Base-by-base conservation (phyloP, 345 rosid species). In the Theobroma cacao region DNA sequence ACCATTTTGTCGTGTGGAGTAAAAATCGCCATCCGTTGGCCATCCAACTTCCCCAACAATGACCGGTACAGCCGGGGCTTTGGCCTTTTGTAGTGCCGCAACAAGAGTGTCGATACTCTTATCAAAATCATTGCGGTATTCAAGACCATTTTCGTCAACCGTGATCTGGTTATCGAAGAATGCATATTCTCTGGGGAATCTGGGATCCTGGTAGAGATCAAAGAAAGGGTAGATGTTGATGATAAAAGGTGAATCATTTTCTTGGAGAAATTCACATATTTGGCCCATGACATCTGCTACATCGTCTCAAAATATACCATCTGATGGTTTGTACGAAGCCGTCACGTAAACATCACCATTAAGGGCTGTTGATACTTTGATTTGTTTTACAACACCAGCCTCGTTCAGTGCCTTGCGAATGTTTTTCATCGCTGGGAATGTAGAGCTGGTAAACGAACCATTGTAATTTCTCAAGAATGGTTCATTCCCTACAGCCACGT, bases 31-130 rank as follows among this genome's bases (percentile, higher is more conserved):
- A 5, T 92, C 93, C 0, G 98, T 92, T 0, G 98, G 99, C 98
- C 98, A 96, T 2, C 99, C 99, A 5, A 93, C 91, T 87, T 95
- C 99, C 0, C 99, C 99, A 13, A 96, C 88, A 0, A 91, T 15
- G 74, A 96, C 87, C 68, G 88, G 78, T 75, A 96, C 11, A 14
- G 91, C 75, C 0, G 84, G 41, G 58, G 40, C 15, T 0, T 91
- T 90, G 7, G 83, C 84, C 66, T 81, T 87, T 70, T 66, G 89
- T 61, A 96, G 55, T 2, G 98, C 17, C 85, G 84, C 91, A 9
- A 91, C 89, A 0, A 96, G 91, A 18, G 97, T 94, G 28, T 92
- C 98, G 10, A 82, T 88, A 52, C 91, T 96, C 18, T 97, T 98
- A 13, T 94, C 98, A 18, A 92, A 93, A 48, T 93, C 98, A 56